These are phyloP conservation scores for Colletotrichum tofieldiae DNA, from an alignment of 2,329 filamentous ascomycete species.

Conservation along the genomic window DNA sequence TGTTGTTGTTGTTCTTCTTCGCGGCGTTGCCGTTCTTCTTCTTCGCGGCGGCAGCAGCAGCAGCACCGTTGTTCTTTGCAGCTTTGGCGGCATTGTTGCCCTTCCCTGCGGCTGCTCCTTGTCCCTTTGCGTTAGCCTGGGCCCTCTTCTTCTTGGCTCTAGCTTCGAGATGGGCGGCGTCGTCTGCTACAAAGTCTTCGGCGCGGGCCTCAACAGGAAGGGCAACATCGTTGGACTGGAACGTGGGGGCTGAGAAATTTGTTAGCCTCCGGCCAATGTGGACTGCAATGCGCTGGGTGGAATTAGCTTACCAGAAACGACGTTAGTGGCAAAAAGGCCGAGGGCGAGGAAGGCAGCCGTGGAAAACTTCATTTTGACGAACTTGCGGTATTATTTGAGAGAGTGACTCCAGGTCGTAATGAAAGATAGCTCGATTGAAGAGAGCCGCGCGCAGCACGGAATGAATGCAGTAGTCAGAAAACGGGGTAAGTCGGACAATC, in stretches of 20 bases:
- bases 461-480: constrained; percentile 21
- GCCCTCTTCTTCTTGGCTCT: constrained; percentile 1
- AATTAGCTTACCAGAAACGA: constrained; percentile 26
- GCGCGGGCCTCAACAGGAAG: constrained; percentile 29
- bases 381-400: background rate
- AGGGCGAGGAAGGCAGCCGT: constrained; percentile 30
- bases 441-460: constrained; percentile 41
- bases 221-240: constrained; percentile 18
- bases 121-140: background rate
- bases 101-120: constrained; percentile 14
- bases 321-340: constrained; percentile 33
- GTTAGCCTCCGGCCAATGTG: background rate
- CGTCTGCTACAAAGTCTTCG: constrained; percentile 14
- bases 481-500: background rate
- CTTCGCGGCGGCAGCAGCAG: constrained; percentile 2
- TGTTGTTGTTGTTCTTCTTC: background rate
- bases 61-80: background rate
- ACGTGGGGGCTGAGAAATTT: constrained; percentile 11
- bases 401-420: constrained; percentile 36
- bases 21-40: constrained; percentile 8
- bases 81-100: constrained; percentile 3
- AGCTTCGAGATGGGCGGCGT: constrained; percentile 23
- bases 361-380: constrained; percentile 36
- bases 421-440: constrained; percentile 13
- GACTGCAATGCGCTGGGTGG: too few species aligned